phyloP scores from a whole-genome alignment of 2,329 filamentous ascomycete genomes.

The Fusarium hostae region DNA sequence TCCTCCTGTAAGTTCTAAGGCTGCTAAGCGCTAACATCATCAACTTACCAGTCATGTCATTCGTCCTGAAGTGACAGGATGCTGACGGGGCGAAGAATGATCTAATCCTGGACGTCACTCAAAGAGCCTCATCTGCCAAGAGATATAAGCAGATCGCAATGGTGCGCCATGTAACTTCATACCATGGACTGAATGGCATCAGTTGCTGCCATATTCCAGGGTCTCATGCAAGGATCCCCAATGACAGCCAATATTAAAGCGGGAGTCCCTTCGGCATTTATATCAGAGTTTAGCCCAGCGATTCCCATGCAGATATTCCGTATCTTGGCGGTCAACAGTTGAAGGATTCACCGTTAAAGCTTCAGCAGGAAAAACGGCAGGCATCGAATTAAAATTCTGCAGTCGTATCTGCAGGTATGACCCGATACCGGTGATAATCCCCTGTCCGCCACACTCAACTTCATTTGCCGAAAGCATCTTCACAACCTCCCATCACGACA shows the following conservation, averaged over 20 bases:
- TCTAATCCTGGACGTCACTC: no score
- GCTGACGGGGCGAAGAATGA: rapidly evolving
- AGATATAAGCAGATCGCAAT: not conserved
- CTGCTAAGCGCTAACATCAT: no score
- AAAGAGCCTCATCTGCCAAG: not conserved
- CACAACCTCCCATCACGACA: not conserved
- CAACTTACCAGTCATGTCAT: not conserved
- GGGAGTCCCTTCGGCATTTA: rapidly evolving
- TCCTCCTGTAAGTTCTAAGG: no score
- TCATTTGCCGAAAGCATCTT: not conserved
- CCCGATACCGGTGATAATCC: not conserved
- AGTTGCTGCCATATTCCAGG: not conserved
- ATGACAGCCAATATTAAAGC: rapidly evolving
- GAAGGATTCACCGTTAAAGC: rapidly evolving
- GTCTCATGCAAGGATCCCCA: not conserved
- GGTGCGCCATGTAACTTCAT: not conserved
- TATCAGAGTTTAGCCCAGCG: rapidly evolving
- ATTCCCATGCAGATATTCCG: rapidly evolving
- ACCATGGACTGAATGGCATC: rapidly evolving
- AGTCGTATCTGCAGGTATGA: not conserved
- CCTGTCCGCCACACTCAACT: rapidly evolving
- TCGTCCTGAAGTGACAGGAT: rapidly evolving
- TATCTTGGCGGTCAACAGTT: not conserved
- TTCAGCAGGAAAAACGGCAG: not conserved
- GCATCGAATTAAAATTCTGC: not conserved